A percentile compares a stretch with the other conserved stretches of the same genome.
These are phyloP conservation scores for Pyrus bretschneideri DNA, from an alignment of 306 rosid genomes.

Conservation along the genomic window DNA sequence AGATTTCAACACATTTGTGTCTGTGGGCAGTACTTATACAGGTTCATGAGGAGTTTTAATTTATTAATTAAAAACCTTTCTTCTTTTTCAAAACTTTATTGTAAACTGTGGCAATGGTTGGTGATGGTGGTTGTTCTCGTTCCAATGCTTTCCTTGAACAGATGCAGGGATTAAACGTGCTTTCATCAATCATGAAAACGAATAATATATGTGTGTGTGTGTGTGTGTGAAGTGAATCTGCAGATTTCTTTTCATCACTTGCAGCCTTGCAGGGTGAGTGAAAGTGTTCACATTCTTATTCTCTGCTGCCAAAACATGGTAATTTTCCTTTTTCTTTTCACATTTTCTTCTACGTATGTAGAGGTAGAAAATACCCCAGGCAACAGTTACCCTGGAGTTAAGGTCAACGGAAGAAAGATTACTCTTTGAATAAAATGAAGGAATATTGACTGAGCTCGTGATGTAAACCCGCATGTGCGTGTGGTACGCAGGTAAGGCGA, in stretches of 20 bases:
- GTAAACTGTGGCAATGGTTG: not conserved
- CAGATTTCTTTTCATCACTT: not conserved
- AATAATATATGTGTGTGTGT: not conserved
- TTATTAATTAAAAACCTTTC: not conserved
- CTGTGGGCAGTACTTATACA: not conserved
- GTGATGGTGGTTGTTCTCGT: not conserved
- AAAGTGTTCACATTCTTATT: no score
- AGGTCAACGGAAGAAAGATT: not conserved
- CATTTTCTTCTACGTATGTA: not conserved
- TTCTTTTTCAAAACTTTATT: not conserved
- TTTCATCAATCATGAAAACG: conserved; percentile 5
- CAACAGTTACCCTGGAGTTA: not conserved
- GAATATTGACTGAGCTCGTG: not conserved
- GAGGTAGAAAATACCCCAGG: no score
- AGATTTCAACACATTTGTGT: not conserved
- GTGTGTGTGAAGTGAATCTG: not conserved
- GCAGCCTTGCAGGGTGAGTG: not conserved
- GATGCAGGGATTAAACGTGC: not conserved
- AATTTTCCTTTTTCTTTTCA: not conserved
- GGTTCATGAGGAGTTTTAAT: not conserved
- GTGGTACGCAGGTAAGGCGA: not conserved
- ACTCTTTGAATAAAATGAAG: not conserved
- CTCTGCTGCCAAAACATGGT: not conserved
- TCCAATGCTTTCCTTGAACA: not conserved
- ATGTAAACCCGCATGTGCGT: not conserved